Conservation (phyloP, 2,329 filamentous ascomycete species). For the Verruconis gallopava region DNA sequence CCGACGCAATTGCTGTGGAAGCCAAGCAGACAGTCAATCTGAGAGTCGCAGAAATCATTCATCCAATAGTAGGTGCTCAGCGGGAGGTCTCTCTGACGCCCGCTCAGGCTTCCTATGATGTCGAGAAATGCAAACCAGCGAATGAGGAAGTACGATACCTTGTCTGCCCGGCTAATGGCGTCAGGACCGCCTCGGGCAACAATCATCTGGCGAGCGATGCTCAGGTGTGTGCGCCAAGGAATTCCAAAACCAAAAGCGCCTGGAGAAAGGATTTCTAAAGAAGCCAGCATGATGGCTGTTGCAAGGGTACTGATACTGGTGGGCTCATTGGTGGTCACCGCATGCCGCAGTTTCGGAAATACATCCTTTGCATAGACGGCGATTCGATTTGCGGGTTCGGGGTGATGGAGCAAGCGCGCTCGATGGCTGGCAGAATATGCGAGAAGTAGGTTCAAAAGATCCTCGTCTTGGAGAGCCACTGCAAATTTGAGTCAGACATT, state of each 20-base stretch:
- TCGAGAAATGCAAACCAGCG: constrained; percentile 80
- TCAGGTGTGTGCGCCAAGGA: constrained; percentile 68
- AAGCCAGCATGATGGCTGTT: constrained; percentile 74
- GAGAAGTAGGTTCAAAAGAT: constrained; percentile 63
- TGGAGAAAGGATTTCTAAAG: constrained; percentile 71
- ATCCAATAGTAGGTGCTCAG: constrained; percentile 31
- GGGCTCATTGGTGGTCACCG: constrained; percentile 48
- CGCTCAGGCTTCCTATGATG: constrained; percentile 59
- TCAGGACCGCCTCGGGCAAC: constrained; percentile 49
- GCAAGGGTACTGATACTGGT: constrained; percentile 64
- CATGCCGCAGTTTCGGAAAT: constrained; percentile 57
- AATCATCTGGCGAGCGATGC: constrained; percentile 64
- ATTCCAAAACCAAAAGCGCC: constrained; percentile 70
- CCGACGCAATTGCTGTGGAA: constrained; percentile 61
- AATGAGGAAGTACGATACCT: constrained; percentile 59
- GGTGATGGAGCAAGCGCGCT: constrained; percentile 58
- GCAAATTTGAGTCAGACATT: constrained; percentile 31
- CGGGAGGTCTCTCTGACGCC: constrained; percentile 34
- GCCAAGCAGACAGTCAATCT: constrained; percentile 70
- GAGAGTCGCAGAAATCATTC: constrained; percentile 31
- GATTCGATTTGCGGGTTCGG: constrained; percentile 64
- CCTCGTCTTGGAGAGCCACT: constrained; percentile 56
- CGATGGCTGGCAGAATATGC: constrained; percentile 78
- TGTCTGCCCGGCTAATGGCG: constrained; percentile 39
- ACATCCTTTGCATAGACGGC: constrained; percentile 69